Base-by-base conservation (phyloP, 768 basidiomycete species). In the Strobilomyces confusus region DNA sequence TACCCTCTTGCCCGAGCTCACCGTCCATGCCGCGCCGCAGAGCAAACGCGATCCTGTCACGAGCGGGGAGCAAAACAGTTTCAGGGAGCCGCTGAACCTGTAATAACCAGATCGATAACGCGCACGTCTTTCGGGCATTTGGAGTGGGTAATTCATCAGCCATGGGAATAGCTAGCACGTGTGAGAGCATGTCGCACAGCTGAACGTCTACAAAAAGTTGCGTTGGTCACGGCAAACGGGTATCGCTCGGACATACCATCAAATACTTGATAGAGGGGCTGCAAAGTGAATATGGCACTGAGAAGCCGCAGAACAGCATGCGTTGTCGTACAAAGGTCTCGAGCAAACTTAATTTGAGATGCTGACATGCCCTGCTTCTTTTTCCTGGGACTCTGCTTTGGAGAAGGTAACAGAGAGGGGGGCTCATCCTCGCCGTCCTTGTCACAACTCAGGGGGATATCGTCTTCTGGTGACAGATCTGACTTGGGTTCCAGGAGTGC, bases 1-100 rank as follows among this genome's bases (percentile, higher is more conserved):
- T 92, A 12, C 91, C 91, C 66, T 93, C 91, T 65, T 89, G 89
- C 6, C 91, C 91, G 14, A 92, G 79, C 57, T 92, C 86, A 7
- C 91, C 91, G 49, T 88, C 86, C 53, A 93, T 79, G 23, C 86
- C 91, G 41, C 90, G 83, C 47, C 82, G 78, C 19, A 92, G 64
- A 3, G 87, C 87, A 52, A 81, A 82, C 2, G 84, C 78, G 32
- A 93, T 89, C 23, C 84, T 78, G 59, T 83, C 80, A 8, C 77
- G 79, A 7, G 86, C 80, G 7, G 85, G 84, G 11, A 71, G 61
- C 14, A 92, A 74, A 20, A 92, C 77, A 0, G 73, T 69, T 19
- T 73, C 69, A 20, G 90, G 85, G 9, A 92, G 76, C 8, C 86
- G 82, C 58, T 89, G 87, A 2, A 72, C 72, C 62, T 90, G 88